These are phyloP conservation scores for Colletotrichum gloeosporioides DNA, from an alignment of 2,329 filamentous ascomycete genomes.

Conservation along the genomic window DNA sequence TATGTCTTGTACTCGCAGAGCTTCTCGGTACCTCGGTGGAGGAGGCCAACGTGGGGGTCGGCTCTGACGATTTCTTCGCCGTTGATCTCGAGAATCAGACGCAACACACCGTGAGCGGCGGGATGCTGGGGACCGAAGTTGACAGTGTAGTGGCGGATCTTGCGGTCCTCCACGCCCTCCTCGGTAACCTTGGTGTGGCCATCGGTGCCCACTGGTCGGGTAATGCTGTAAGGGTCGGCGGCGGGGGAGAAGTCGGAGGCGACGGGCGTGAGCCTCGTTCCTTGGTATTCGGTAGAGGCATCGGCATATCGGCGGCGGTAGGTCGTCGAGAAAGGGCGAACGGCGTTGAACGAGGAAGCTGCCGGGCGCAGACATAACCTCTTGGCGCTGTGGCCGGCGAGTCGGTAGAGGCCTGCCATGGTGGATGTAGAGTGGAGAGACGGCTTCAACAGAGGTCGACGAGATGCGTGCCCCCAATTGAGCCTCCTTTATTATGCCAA, in stretches of 20 bases:
- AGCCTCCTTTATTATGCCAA: constrained; percentile 24
- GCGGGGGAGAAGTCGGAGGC: constrained; percentile 67
- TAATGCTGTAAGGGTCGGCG: constrained; percentile 53
- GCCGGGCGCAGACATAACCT: constrained; percentile 63
- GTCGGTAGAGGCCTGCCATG: constrained; percentile 77
- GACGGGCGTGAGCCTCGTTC: constrained; percentile 69
- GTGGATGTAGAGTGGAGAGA: constrained; percentile 37
- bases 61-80: constrained; percentile 97
- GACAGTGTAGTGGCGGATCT: constrained; percentile 98
- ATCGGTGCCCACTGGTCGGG: constrained; percentile 41
- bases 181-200: constrained; percentile 52
- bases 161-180: constrained; percentile 66
- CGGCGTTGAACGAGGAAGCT: constrained; percentile 35
- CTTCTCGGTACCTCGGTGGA: constrained; percentile 98
- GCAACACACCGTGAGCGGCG: constrained; percentile 96
- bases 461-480: constrained; percentile 25
- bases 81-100: constrained; percentile 95
- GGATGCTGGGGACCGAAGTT: constrained; percentile 99
- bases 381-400: constrained; percentile 74
- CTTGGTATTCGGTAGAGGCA: constrained; percentile 50
- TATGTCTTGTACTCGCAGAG: constrained; percentile 99
- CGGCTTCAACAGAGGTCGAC: constrained; percentile 30
- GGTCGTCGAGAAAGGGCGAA: constrained; percentile 71
- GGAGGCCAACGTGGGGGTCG: constrained; percentile 94
- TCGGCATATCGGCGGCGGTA: constrained; percentile 67